A percentile compares a stretch with the other conserved stretches of the same genome.
Evolutionary conservation across 192 early-diverging fungal genomes (phyloP).

Genomic region (Mortierella claussenii): DNA sequence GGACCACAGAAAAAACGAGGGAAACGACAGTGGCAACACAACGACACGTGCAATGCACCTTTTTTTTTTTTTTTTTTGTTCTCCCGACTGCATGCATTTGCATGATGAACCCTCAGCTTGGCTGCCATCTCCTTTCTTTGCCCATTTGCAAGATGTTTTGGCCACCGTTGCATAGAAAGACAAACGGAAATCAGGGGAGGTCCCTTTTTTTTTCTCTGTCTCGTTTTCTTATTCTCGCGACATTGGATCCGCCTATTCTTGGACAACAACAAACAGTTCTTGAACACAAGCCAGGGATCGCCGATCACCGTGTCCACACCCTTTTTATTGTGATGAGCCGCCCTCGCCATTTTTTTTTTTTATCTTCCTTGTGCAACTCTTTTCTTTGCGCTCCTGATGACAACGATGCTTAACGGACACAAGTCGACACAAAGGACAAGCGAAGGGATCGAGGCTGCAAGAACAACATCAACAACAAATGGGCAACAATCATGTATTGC

Average conservation of each 20-base stretch:
- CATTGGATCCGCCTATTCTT: slow-evolving; percentile 8
- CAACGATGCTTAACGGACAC: background rate
- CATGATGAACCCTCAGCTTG: too few species aligned
- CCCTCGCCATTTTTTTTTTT: background rate
- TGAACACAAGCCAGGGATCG: background rate
- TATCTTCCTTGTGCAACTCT: background rate
- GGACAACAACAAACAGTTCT: slow-evolving; percentile 1
- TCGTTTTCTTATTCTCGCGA: background rate
- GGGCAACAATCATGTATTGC: too few species aligned
- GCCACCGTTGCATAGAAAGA: too few species aligned
- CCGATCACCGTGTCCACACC: background rate
- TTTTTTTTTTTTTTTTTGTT: slow-evolving; percentile 1
- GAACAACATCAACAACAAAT: background rate
- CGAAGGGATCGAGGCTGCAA: background rate
- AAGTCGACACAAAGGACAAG: background rate
- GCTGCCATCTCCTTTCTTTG: too few species aligned
- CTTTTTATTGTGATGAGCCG: background rate
- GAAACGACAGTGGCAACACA: background rate
- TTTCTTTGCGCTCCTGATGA: background rate
- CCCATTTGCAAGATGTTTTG: too few species aligned
- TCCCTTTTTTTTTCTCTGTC: background rate
- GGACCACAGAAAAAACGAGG: background rate
- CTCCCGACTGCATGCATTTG: too few species aligned
- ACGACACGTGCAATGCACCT: background rate
- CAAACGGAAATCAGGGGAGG: too few species aligned